These are phyloP conservation scores for Flaveria trinervia DNA, from an alignment of 129 eudicot species.

Conservation along the genomic window DNA sequence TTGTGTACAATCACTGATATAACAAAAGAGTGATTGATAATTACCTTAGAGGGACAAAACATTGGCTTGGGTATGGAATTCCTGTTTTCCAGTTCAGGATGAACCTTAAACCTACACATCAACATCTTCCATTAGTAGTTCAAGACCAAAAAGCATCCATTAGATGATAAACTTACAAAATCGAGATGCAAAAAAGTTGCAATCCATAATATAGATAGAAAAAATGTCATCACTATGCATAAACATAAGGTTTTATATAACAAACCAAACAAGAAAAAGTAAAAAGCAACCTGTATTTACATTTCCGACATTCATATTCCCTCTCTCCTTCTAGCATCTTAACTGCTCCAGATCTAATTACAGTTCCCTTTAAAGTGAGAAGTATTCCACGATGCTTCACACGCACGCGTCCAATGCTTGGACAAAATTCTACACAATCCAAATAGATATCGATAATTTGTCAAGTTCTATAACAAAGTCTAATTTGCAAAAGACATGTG, in stretches of 20 bases:
- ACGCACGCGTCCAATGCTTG: constrained; percentile 88
- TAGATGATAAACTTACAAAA: constrained; percentile 17
- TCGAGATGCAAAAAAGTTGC: constrained; percentile 16
- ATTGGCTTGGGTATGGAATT: constrained; percentile 68
- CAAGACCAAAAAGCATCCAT: constrained; percentile 1
- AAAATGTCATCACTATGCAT: constrained; percentile 4
- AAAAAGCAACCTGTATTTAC: constrained; percentile 70
- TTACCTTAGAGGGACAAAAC: constrained; percentile 79
- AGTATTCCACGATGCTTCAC: constrained; percentile 93
- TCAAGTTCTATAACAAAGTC: constrained; percentile 4
- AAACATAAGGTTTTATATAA: not conserved
- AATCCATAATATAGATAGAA: constrained; percentile 13
- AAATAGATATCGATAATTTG: constrained; percentile 18
- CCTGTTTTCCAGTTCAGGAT: constrained; percentile 89
- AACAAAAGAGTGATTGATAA: constrained; percentile 27
- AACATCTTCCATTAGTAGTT: constrained; percentile 17
- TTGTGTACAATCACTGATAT: constrained; percentile 11
- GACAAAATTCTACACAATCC: constrained; percentile 61
- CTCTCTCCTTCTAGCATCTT: constrained; percentile 98
- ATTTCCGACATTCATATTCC: constrained; percentile 69
- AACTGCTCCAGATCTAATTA: constrained; percentile 84
- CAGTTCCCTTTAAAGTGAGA: constrained; percentile 91
- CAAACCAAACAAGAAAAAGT: constrained; percentile 6
- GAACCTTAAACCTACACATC: constrained; percentile 68
- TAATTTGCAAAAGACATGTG: not conserved